Conservation (phyloP, 2,329 filamentous ascomycete genomes). For the Ophiocordyceps polyrhachis-furcata region DNA sequence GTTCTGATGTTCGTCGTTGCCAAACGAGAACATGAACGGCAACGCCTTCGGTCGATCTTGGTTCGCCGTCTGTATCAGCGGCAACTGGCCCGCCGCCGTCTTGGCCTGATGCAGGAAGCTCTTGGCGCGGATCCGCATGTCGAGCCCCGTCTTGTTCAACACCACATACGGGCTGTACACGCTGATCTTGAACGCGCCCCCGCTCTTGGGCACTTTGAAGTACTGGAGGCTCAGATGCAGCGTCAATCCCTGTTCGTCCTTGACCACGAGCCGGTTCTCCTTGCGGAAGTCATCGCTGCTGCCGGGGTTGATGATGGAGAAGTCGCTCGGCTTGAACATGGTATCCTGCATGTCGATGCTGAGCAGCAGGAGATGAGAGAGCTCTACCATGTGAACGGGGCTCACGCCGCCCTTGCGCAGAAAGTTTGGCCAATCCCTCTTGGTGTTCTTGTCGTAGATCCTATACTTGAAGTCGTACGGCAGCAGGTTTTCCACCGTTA, state of each 20-base stretch:
- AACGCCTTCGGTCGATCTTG: slow-evolving; percentile 50
- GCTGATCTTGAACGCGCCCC: slow-evolving; percentile 88
- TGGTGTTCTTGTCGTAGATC: slow-evolving; percentile 96
- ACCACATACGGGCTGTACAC: slow-evolving; percentile 92
- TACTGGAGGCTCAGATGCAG: slow-evolving; percentile 80
- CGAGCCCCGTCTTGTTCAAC: slow-evolving; percentile 83
- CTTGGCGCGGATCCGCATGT: slow-evolving; percentile 76
- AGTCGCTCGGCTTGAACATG: slow-evolving; percentile 84
- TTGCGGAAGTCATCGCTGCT: slow-evolving; percentile 73
- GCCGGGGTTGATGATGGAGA: slow-evolving; percentile 88
- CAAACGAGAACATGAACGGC: slow-evolving; percentile 93
- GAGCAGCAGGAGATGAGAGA: slow-evolving; percentile 80
- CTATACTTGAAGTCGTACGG: slow-evolving; percentile 99
- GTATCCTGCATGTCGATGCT: slow-evolving; percentile 97
- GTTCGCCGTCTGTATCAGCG: slow-evolving; percentile 29
- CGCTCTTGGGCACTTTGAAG: slow-evolving; percentile 73
- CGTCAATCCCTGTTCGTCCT: slow-evolving; percentile 64
- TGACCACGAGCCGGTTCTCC: slow-evolving; percentile 61
- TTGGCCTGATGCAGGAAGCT: slow-evolving; percentile 69
- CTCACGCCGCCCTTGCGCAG: slow-evolving; percentile 90
- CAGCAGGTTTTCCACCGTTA: slow-evolving; percentile 84
- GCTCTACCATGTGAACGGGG: slow-evolving; percentile 89
- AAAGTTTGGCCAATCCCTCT: slow-evolving; percentile 98
- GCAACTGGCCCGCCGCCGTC: slow-evolving; percentile 64
- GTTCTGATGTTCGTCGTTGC: slow-evolving; percentile 77